Evolutionary conservation across 2,329 filamentous ascomycete species (phyloP), one percentile per base, ranked within the genome.

Genomic region (Ceratocystis eucalypticola): DNA sequence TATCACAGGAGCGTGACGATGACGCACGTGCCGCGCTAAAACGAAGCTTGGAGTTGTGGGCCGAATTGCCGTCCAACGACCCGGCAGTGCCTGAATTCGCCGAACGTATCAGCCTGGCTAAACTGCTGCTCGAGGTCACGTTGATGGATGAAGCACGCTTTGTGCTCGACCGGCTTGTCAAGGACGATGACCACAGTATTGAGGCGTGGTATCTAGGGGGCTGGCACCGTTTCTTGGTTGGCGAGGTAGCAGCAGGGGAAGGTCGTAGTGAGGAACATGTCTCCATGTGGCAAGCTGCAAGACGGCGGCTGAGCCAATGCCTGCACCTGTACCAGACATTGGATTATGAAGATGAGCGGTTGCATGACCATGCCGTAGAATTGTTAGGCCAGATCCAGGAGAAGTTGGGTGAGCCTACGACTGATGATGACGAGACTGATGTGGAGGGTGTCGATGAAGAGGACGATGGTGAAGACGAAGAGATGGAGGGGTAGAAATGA

Each of bases 201-300:
- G 94, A 99, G 76, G 88, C 90, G 20, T 96, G 92, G 91, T 99
- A 99, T 77, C 81, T 99, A 4, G 94, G 94, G 55, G 95, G 94
- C 3, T 97, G 93, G 89, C 92, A 91, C 71, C 81, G 95, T 70
- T 90, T 91, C 74, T 82, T 96, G 67, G 79, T 88, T 69, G 89
- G 88, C 10, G 83, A 89, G 74, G 65, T 20, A 46, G 71, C 65
- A 73, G 76, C 71, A 77, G 61, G 50, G 37, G 64, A 50, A 17
- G 80, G 73, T 28, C 69, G 66, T 30, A 64, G 48, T 22, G 65
- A 66, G 10, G 70, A 69, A 28, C 69, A 69, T 68, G 74, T 69
- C 69, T 71, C 72, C 65, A 82, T 85, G 4, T 85, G 91, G 80
- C 84, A 84, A 66, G 87, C 89, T 17, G 89, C 91, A 71, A 83